Conservation (phyloP, 1,284 basidiomycete genomes). For the Golubevia sp. region DNA sequence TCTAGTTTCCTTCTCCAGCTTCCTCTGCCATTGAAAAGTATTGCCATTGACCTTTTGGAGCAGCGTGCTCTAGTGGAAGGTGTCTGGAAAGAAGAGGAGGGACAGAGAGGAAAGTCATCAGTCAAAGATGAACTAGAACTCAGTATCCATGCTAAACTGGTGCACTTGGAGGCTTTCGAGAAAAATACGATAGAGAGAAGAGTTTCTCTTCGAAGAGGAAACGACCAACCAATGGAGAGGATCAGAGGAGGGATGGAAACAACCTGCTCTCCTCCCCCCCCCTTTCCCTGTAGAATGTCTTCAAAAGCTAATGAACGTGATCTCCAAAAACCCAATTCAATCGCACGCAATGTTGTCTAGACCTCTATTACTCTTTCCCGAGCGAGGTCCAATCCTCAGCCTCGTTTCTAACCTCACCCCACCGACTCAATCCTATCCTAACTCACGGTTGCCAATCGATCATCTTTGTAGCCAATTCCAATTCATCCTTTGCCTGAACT, state of each 20-base stretch:
- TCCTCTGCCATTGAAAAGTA: slow-evolving; percentile 54
- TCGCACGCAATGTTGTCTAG: no score
- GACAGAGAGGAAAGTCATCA: not conserved
- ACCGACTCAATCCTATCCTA: no score
- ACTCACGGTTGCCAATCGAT: slow-evolving; percentile 60
- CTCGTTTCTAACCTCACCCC: not conserved
- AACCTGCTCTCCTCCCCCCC: no score
- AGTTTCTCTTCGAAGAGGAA: slow-evolving; percentile 4
- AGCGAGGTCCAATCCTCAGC: not conserved
- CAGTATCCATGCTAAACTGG: no score
- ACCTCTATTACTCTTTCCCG: no score
- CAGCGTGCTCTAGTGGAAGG: slow-evolving; percentile 52
- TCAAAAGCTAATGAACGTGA: no score
- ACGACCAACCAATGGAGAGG: not conserved
- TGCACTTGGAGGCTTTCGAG: not conserved
- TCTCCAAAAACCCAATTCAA: no score
- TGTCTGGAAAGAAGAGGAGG: slow-evolving; percentile 19
- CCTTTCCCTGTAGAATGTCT: no score
- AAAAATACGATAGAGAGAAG: no score
- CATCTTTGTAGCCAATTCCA: slow-evolving; percentile 51
- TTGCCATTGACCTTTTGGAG: slow-evolving; percentile 49
- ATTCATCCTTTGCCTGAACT: slow-evolving; percentile 47
- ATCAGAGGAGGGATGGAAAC: no score
- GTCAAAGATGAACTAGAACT: not conserved
- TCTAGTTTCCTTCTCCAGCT: slow-evolving; percentile 43